Percentiles rank a stretch among this genome's conserved stretches.
Conservation (phyloP, 352 stramenopile genomes). For the Poterioochromonas sp. region DNA sequence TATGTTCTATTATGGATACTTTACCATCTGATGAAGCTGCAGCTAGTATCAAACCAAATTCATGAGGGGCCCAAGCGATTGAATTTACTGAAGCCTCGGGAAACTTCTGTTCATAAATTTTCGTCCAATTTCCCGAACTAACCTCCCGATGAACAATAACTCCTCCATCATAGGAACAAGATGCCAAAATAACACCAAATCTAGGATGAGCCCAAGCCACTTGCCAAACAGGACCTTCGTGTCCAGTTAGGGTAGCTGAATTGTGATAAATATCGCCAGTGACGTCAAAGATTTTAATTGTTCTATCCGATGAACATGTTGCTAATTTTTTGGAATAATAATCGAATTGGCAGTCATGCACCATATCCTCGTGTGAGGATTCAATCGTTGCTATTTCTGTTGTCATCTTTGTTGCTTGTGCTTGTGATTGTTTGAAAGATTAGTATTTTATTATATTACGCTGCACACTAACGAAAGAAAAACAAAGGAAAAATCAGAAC, state of each 20-base stretch:
- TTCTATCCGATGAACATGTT: conserved; percentile 93
- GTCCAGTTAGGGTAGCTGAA: conserved; percentile 55
- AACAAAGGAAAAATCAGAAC: too few relatives aligned
- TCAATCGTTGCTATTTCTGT: conserved; percentile 58
- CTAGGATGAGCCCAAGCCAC: conserved; percentile 97
- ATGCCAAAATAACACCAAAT: conserved; percentile 86
- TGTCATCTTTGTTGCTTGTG: conserved; percentile 25
- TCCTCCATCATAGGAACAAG: conserved; percentile 92
- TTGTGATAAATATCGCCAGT: conserved; percentile 56
- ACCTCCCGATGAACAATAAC: conserved; percentile 92
- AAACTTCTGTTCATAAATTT: conserved; percentile 76
- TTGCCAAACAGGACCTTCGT: conserved; percentile 95
- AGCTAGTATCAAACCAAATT: conserved; percentile 84
- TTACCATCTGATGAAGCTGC: conserved; percentile 87
- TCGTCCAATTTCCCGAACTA: conserved; percentile 78
- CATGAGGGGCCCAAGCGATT: conserved; percentile 89
- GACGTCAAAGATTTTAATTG: conserved; percentile 93
- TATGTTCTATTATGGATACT: conserved; percentile 56
- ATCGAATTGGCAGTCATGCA: conserved; percentile 73
- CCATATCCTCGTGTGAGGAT: conserved; percentile 94
- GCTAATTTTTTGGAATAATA: conserved; percentile 98
- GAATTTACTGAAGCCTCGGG: conserved; percentile 80
- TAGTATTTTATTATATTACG: too few relatives aligned
- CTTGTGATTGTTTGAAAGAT: too few relatives aligned
- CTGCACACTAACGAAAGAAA: too few relatives aligned